Base-by-base conservation (phyloP, 345 rosid genomes). In the Aquilaria malaccensis region DNA sequence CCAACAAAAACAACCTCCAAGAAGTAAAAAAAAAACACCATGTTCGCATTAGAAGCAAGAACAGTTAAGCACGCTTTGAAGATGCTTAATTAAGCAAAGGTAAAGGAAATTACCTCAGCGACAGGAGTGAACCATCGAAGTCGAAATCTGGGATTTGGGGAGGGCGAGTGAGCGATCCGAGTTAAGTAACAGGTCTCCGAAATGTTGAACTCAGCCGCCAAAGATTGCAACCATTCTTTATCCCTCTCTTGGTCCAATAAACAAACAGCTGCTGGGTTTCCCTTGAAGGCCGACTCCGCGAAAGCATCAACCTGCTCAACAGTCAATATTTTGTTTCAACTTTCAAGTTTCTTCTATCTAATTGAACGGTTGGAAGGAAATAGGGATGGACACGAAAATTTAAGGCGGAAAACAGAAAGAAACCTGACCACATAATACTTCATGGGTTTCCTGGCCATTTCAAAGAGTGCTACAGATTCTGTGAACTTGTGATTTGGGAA, bases 241-340 rank as follows among this genome's bases (percentile, higher is more conserved):
- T 85, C 85, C 72, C 71, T 76, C 4, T 78, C 88, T 31, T 84
- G 85, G 12, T 80, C 85, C 63, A 91, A 62, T 66, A 88, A 71
- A 58, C 96, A 91, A 10, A 91, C 96, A 5, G 91, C 89, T 0
- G 94, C 94, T 10, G 94, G 97, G 67, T 86, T 91, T 3, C 97
- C 94, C 74, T 79, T 80, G 80, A 88, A 91, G 4, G 94, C 75
- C 1, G 84, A 64, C 11, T 80, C 91, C 0, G 89, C 73, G 76
- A 91, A 91, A 1, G 96, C 89, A 52, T 91, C 93, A 55, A 84
- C 97, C 89, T 80, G 67, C 7, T 13, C 56, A 32, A 15, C 43
- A 14, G 12, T 49, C 46, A 52, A 2, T 9, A 30, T 6, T 29
- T n/a, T 33, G 10, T 6, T 11, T 13, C 29, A n/a, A 22, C 22